Base-by-base conservation (phyloP, 169 alveolate genomes). In the Cryptosporidium meleagridis region DNA sequence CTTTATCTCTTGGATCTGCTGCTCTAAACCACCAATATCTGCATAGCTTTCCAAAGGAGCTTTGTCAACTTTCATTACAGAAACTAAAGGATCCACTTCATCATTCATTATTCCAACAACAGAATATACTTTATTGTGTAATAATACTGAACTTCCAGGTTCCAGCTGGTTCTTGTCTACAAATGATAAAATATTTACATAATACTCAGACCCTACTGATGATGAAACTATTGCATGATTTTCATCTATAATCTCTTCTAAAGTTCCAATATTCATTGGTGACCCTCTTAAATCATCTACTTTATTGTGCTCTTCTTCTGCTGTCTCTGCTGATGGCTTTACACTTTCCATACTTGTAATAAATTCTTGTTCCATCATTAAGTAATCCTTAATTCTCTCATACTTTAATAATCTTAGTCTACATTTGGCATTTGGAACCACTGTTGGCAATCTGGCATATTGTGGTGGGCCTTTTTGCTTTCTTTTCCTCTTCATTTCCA, bases 41-140 rank as follows among this genome's bases (percentile, higher is more conserved):
- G 98, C 99, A 93, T 98, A 99, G 7, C 99, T 95, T 92, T 99
- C 99, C n/a, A 97, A 94, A 1, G 99, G 99, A 10, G 99, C 99
- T 94, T 98, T 98, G 44, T 98, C 99, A 3, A 96, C 99, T 93
- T 97, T 97, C 99, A 97, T 97, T 59, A 97, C 99, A 12, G 97
- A 93, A 35, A 97, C 97, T 95, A 97, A 93, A 7, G 99, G 99
- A 85, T 98, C 99, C 41, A 97, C 99, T 71, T 98, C 99, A 95
- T 99, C 99, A 92, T 95, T 94, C 92, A 98, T 92, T 51, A 99
- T 96, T 39, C 99, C 99, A 23, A 99, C 99, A 62, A 99, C 97
- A 65, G 98, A 96, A 92, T 95, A 87, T 6, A 95, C 94, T 89
- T 97, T 96, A 94, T 97, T 96, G 85, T 98, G 97, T 65, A 98